Evolutionary conservation across 2,329 filamentous ascomycete species (phyloP).

Genomic region (Camillea tinctor): DNA sequence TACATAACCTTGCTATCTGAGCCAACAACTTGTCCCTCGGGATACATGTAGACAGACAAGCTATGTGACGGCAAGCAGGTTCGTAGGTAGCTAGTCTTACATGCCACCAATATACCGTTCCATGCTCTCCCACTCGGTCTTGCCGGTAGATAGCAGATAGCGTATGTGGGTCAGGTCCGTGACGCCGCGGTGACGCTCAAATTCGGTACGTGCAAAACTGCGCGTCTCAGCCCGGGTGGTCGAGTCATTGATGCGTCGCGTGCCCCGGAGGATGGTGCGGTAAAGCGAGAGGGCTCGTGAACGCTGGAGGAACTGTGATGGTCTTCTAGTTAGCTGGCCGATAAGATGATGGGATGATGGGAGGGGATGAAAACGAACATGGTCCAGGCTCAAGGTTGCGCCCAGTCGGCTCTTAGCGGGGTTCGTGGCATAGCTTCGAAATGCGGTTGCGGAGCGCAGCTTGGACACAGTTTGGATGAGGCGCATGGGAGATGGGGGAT

Average conservation of each 20-base stretch:
- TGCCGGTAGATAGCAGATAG: conserved; percentile 63
- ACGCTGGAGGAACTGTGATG: conserved; percentile 57
- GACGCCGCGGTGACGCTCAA: conserved; percentile 57
- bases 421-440: conserved; percentile 38
- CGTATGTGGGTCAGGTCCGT: conserved; percentile 58
- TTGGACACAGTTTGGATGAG: conserved; percentile 15
- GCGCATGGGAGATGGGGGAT: conserved; percentile 18
- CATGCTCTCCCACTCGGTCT: conserved; percentile 65
- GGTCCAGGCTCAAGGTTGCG: conserved; percentile 54
- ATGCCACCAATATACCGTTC: conserved; percentile 54
- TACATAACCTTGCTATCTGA: no score
- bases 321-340: not conserved
- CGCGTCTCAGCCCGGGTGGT: conserved; percentile 54
- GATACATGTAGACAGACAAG: no score
- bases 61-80: no score
- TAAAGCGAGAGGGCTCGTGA: conserved; percentile 56
- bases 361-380: conserved; percentile 43
- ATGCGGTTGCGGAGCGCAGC: conserved; percentile 16
- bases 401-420: conserved; percentile 37
- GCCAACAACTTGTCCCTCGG: no score
- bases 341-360: not conserved
- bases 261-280: conserved; percentile 56
- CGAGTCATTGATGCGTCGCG: conserved; percentile 49
- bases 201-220: conserved; percentile 58
- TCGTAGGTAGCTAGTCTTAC: conserved; percentile 22